Conservation (phyloP, 768 basidiomycete species). For the Termitomyces titanicus region DNA sequence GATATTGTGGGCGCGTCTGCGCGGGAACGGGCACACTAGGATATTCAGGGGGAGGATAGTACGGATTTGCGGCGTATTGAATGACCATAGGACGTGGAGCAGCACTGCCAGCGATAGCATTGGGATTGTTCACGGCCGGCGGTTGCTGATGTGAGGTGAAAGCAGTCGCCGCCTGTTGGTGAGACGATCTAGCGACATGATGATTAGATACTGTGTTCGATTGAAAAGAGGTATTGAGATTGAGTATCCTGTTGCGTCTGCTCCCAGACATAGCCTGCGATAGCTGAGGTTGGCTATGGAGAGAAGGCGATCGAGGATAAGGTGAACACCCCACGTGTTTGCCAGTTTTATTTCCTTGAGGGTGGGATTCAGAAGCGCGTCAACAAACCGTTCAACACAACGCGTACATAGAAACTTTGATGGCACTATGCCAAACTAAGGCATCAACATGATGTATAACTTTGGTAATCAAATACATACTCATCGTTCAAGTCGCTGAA, state of each 20-base stretch:
- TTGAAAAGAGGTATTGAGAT: neutral
- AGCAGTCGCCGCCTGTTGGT: neutral
- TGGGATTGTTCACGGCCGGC: neutral
- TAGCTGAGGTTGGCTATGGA: neutral
- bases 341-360: neutral
- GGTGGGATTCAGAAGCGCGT: neutral
- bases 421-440: no score
- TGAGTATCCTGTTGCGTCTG: neutral
- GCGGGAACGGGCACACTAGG: no score
- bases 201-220: neutral
- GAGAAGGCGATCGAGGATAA: neutral
- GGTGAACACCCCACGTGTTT: neutral
- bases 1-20: neutral
- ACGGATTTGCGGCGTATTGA: neutral
- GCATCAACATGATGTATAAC: no score
- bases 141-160: neutral
- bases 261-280: neutral
- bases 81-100: neutral
- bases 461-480: no score
- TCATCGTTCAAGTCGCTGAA: no score
- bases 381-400: neutral
- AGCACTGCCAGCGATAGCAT: neutral
- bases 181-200: neutral
- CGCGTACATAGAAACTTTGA: neutral
- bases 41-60: neutral